Base-by-base conservation (phyloP, 257 asterid genomes). In the Fraxinus anomala region DNA sequence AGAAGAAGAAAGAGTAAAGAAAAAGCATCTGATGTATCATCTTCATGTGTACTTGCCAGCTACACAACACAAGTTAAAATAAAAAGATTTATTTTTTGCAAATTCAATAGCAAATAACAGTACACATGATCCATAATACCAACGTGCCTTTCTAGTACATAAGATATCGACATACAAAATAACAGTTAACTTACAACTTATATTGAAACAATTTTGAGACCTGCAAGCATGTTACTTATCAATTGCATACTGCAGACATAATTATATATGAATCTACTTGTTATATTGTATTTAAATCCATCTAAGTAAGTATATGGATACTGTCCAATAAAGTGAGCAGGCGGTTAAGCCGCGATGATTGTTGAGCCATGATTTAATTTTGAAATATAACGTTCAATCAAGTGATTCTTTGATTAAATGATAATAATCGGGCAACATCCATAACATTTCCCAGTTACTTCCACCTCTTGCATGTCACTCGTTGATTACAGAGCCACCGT, bases 281-380 rank as follows among this genome's bases (percentile, higher is more conserved):
- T 23, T 0, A 63, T 24, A 24, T 63, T 3, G 12, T 24, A 63
- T 26, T 26, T 24, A 26, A 10, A 63, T 5, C 19, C 69, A 61
- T 21, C 68, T 59, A 7, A 23, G 31, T 2, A 26, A 11, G 7
- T 3, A 31, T 39, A 33, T 73, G 98, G 99, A 96, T 96, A 96
- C 99, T 89, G 89, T 96, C 99, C 91, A 96, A 77, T 77, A 96
- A 87, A 79, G 98, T 96, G 79, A 96, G 97, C 81, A 96, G 89
- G 80, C 99, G 97, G 54, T 92, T 83, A 70, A 96, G 98, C 77
- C 99, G 92, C 11, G 99, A 96, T 0, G 98, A 96, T 89, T 93
- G 99, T 82, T 89, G 99, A 87, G 98, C 97, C 99, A 93, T 93
- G 51, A 26, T 85, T 61, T 11, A 72, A 78, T 79, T 75, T 74